phyloP scores from a whole-genome alignment of 331 rosid genomes.

The Spiraea crenata region DNA sequence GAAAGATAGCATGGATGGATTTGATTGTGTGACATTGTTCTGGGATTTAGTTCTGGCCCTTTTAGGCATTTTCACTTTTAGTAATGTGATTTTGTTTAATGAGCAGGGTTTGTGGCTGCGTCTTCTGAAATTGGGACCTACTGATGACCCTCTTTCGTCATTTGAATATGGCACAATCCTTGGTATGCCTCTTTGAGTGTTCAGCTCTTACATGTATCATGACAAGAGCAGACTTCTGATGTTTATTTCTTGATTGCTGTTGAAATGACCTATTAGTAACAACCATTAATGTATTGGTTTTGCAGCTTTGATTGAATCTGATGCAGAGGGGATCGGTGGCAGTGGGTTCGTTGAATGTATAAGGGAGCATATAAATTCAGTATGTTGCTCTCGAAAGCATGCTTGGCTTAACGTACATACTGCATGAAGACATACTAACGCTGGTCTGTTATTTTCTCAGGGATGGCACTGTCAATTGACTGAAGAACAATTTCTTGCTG shows the following conservation, averaged over 20 bases:
- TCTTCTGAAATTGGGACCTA: slow-evolving; percentile 89
- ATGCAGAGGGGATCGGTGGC: slow-evolving; percentile 99
- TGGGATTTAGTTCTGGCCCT: background rate
- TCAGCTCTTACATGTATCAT: slow-evolving; percentile 27
- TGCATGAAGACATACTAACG: slow-evolving; percentile 25
- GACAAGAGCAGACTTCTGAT: slow-evolving; percentile 17
- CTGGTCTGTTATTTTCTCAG: slow-evolving; percentile 46
- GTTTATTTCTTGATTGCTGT: slow-evolving; percentile 19
- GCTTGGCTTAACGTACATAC: slow-evolving; percentile 2
- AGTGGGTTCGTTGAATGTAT: slow-evolving; percentile 98
- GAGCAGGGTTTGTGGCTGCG: slow-evolving; percentile 95
- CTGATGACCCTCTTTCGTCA: slow-evolving; percentile 97
- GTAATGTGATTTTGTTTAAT: slow-evolving; percentile 27
- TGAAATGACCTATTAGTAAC: slow-evolving; percentile 23
- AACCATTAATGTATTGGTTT: slow-evolving; percentile 28
- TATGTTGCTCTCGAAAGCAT: slow-evolving; percentile 45
- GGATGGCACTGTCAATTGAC: slow-evolving; percentile 96
- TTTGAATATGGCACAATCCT: slow-evolving; percentile 99
- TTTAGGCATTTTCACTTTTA: slow-evolving; percentile 1
- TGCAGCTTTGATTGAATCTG: slow-evolving; percentile 99
- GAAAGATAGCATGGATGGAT: background rate
- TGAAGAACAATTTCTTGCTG: slow-evolving; percentile 96
- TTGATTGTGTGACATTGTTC: background rate
- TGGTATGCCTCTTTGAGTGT: slow-evolving; percentile 47
- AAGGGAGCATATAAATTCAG: slow-evolving; percentile 94